phyloP scores from a whole-genome alignment of 139 green algal species.

The Chlorella vulgaris region DNA sequence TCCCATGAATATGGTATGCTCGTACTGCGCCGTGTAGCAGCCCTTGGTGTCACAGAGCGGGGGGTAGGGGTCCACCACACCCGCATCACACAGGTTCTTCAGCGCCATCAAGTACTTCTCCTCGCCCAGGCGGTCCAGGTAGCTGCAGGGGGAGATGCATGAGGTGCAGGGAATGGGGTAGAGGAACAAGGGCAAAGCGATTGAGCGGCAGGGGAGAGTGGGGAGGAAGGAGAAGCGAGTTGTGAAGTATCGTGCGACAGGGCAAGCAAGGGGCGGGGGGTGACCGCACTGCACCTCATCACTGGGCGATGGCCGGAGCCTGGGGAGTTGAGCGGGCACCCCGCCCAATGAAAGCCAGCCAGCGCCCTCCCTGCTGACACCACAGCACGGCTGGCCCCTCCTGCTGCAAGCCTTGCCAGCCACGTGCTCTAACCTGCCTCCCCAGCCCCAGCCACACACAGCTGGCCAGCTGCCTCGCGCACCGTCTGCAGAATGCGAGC shows the following conservation, averaged over 20 bases:
- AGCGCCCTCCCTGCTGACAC: no score
- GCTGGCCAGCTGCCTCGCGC: background rate
- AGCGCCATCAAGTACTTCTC: constrained; percentile 99
- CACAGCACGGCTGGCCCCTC: no score
- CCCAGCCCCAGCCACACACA: background rate
- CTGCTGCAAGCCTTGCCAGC: no score
- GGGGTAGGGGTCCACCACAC: constrained; percentile 94
- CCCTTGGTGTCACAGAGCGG: constrained; percentile 94
- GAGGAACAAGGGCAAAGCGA: background rate
- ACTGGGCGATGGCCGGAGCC: no score
- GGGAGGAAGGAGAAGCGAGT: no score
- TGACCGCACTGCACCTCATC: no score
- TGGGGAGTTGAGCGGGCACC: no score
- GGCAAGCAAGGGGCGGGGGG: no score
- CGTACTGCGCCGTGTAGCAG: constrained; percentile 93
- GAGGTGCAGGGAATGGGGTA: background rate
- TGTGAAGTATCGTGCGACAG: no score
- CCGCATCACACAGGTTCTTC: constrained; percentile 94
- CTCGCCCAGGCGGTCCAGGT: constrained; percentile 95
- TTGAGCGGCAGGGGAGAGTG: background rate
- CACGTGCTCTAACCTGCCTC: no score
- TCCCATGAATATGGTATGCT: constrained; percentile 98
- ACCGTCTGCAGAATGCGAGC: constrained; percentile 95
- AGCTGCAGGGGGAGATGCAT: constrained; percentile 53
- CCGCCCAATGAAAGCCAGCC: no score